Conservation (phyloP, 768 basidiomycete genomes). For the Suillus lakei region DNA sequence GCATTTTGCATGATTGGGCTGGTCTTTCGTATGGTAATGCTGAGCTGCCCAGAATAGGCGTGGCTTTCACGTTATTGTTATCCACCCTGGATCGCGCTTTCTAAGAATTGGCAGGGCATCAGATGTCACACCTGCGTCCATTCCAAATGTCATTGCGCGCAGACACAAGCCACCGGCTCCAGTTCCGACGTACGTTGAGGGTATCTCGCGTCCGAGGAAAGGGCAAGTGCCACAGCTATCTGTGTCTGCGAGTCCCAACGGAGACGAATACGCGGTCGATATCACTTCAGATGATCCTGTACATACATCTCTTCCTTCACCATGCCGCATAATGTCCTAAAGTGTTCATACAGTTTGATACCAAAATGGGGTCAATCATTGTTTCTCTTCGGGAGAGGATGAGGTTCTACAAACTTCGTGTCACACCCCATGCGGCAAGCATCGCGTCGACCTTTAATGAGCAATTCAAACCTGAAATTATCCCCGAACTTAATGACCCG, state of each 20-base stretch:
- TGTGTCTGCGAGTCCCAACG: constrained; percentile 29
- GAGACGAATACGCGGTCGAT: constrained; percentile 57
- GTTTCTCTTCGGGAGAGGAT: constrained; percentile 80
- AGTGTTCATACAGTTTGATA: constrained; percentile 59
- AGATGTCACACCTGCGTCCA: constrained; percentile 69
- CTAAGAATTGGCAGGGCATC: constrained; percentile 78
- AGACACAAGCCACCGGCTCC: constrained; percentile 54
- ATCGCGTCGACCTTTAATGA: constrained; percentile 83
- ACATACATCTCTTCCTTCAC: constrained; percentile 27
- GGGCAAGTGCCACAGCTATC: constrained; percentile 27
- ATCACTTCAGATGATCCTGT: constrained; percentile 67
- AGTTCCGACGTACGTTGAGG: constrained; percentile 47
- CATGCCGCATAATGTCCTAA: constrained; percentile 7
- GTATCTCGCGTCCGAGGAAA: constrained; percentile 60
- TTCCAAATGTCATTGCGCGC: constrained; percentile 78
- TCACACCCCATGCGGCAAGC: constrained; percentile 69
- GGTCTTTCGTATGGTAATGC: constrained; percentile 27
- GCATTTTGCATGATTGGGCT: constrained; percentile 12
- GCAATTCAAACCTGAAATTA: constrained; percentile 84
- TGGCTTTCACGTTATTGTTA: constrained; percentile 77
- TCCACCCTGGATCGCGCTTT: constrained; percentile 79
- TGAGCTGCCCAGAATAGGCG: constrained; percentile 52
- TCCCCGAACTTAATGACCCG: constrained; percentile 83
- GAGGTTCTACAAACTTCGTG: constrained; percentile 83
- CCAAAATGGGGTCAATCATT: constrained; percentile 73